Conservation (phyloP, 179 eudicot genomes). For the Corrigiola litoralis region DNA sequence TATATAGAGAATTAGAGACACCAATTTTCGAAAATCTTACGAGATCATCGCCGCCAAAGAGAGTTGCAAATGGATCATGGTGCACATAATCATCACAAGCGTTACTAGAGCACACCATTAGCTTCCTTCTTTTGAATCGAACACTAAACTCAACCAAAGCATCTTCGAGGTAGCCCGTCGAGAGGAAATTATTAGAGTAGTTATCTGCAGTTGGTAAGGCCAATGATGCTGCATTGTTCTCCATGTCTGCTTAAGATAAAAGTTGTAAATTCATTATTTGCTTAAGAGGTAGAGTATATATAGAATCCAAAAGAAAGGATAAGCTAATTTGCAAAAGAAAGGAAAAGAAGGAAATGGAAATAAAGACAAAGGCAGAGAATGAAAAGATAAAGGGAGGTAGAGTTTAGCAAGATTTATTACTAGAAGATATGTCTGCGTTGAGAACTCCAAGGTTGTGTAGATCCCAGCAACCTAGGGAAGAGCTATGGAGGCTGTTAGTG, state of each 20-base stretch:
- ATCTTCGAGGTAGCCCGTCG: conserved; percentile 84
- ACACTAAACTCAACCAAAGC: conserved; percentile 59
- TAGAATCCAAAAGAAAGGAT: neutral
- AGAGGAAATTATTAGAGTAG: conserved; percentile 22
- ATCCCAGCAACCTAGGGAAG: conserved; percentile 39
- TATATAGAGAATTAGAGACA: neutral
- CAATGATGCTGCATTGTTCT: conserved; percentile 23
- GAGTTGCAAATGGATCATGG: conserved; percentile 8
- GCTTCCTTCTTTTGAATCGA: conserved; percentile 51
- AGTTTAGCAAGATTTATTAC: neutral
- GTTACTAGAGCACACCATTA: conserved; percentile 23
- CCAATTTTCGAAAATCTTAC: conserved; percentile 6
- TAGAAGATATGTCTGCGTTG: conserved; percentile 55
- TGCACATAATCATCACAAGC: neutral
- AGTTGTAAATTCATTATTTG: neutral
- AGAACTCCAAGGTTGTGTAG: conserved; percentile 47
- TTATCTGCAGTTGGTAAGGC: conserved; percentile 11
- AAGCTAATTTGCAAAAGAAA: neutral
- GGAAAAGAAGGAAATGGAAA: neutral
- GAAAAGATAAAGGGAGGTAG: neutral
- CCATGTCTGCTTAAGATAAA: conserved; percentile 17
- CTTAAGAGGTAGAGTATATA: neutral
- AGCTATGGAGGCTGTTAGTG: conserved; percentile 22
- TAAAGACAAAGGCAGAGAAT: neutral
- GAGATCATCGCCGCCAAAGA: conserved; percentile 18